phyloP scores from a whole-genome alignment of 352 stramenopile species.

The Globisporangium megalacanthum region DNA sequence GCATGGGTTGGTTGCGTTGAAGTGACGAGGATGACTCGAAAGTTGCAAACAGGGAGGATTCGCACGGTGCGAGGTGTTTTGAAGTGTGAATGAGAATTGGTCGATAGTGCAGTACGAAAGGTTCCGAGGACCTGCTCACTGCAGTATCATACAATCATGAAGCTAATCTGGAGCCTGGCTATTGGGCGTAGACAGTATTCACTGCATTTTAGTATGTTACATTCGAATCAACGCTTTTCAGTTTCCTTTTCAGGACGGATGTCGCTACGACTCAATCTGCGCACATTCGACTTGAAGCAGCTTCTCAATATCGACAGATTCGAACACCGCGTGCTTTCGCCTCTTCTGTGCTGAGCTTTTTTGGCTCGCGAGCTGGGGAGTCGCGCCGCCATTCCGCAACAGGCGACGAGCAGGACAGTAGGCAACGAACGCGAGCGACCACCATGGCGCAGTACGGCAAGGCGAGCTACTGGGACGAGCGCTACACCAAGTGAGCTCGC shows the following conservation, averaged over 20 bases:
- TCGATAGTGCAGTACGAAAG: too few relatives aligned
- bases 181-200: too few relatives aligned
- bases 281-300: neutral
- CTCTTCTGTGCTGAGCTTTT: neutral
- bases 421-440: neutral
- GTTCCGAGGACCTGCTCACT: too few relatives aligned
- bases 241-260: constrained; percentile 3
- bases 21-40: neutral
- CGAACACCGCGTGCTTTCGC: neutral
- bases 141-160: too few relatives aligned
- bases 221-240: too few relatives aligned
- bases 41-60: neutral
- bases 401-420: neutral
- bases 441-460: constrained; percentile 91
- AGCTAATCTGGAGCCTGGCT: too few relatives aligned
- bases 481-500: constrained; percentile 87
- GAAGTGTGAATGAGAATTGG: neutral
- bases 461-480: constrained; percentile 92
- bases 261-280: neutral
- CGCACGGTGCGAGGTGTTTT: neutral
- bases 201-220: too few relatives aligned
- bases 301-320: too few relatives aligned
- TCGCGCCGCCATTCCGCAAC: constrained; percentile 7
- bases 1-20: neutral
- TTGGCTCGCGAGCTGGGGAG: neutral